Evolutionary conservation across 2,329 filamentous ascomycete species (phyloP).

Genomic region (Hypoxylon sp.): DNA sequence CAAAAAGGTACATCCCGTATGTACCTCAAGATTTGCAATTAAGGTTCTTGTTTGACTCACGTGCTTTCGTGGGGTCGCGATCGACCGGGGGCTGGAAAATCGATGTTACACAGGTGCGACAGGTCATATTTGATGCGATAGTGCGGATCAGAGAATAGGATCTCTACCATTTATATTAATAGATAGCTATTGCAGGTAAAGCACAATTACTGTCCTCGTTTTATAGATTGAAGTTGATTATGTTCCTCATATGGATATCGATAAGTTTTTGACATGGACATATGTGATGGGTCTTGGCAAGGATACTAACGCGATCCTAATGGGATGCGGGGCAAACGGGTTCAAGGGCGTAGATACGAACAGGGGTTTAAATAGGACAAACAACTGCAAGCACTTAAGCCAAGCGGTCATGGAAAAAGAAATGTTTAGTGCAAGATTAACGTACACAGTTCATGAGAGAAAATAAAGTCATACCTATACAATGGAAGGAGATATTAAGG

Average conservation of each 20-base stretch:
- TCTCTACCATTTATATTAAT: too few relatives aligned
- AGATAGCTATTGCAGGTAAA: too few relatives aligned
- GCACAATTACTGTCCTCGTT: not conserved
- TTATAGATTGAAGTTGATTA: constrained; percentile 1
- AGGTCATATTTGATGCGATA: not conserved
- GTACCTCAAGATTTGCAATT: constrained; percentile 29
- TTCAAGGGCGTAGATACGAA: not conserved
- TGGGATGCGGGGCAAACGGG: constrained; percentile 27
- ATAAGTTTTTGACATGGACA: not conserved
- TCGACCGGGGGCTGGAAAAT: constrained; percentile 18
- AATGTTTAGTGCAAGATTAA: not conserved
- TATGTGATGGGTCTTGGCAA: not conserved
- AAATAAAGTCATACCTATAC: too few relatives aligned
- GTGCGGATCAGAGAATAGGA: not conserved
- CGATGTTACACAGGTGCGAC: constrained; percentile 18
- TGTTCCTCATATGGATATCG: not conserved
- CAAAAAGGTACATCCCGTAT: constrained; percentile 25
- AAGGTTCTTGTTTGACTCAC: constrained; percentile 30
- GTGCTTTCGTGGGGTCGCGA: constrained; percentile 40
- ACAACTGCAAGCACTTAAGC: constrained; percentile 35
- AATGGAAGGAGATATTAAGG: not conserved
- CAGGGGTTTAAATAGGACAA: constrained; percentile 26
- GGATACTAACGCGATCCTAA: constrained; percentile 17
- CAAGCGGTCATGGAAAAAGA: not conserved
- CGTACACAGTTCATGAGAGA: not conserved